Evolutionary conservation across 2,329 filamentous ascomycete species (phyloP).

Genomic region (Penicillium sp.): DNA sequence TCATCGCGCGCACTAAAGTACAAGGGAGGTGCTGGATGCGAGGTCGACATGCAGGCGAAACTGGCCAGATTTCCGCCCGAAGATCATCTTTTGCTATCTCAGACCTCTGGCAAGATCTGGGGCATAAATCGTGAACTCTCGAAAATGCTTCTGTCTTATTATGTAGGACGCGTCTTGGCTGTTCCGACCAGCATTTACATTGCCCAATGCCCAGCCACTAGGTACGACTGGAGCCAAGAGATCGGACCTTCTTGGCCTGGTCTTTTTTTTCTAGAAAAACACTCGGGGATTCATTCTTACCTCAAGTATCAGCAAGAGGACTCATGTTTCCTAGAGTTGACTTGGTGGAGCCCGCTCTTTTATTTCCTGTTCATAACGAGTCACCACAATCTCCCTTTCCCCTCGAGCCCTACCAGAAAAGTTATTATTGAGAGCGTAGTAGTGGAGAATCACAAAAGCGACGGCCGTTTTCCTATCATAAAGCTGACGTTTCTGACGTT

Average conservation of each 20-base stretch:
- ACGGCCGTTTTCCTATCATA: constrained; percentile 19
- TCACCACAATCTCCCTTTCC: background rate
- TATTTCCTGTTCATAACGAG: background rate
- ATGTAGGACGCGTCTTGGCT: constrained; percentile 2
- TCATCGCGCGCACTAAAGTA: constrained; percentile 9
- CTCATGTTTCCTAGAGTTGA: background rate
- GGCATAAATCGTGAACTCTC: no score
- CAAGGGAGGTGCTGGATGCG: background rate
- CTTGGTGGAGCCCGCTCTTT: constrained; percentile 6
- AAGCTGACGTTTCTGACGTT: constrained; percentile 12
- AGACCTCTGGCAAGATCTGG: background rate
- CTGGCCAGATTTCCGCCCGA: background rate
- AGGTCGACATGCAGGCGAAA: background rate
- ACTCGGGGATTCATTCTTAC: constrained; percentile 5
- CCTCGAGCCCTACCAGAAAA: background rate
- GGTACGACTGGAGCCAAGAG: background rate
- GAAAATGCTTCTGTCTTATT: constrained; percentile 1
- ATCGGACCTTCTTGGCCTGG: background rate
- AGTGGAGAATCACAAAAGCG: background rate
- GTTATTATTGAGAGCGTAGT: background rate
- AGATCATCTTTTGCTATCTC: background rate
- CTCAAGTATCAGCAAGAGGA: constrained; percentile 3
- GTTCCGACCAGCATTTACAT: constrained; percentile 2
- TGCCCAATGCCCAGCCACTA: constrained; percentile 1
- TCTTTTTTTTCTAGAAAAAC: background rate